These are phyloP conservation scores for Verticillium zaregamsianum DNA, from an alignment of 2,329 filamentous ascomycete species.

Conservation along the genomic window DNA sequence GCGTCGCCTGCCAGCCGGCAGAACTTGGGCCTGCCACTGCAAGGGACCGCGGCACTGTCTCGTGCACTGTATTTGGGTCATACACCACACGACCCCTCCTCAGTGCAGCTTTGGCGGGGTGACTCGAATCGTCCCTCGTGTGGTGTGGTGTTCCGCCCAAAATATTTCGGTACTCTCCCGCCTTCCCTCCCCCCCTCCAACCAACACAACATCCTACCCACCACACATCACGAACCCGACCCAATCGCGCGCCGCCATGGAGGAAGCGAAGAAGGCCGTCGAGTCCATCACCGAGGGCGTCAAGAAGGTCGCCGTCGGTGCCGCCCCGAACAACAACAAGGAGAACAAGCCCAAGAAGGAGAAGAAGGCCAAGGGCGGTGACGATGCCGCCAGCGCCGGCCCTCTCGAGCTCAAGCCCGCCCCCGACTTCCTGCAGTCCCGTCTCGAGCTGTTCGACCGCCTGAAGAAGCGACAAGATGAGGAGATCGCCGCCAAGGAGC, in stretches of 20 bases:
- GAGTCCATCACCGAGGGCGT: slow-evolving; percentile 33
- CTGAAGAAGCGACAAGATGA: slow-evolving; percentile 81
- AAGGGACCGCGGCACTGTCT: neutral
- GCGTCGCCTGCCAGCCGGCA: neutral
- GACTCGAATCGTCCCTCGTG: neutral
- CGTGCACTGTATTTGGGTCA: neutral
- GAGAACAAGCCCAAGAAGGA: slow-evolving; percentile 49
- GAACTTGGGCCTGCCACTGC: neutral
- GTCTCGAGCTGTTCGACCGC: slow-evolving; percentile 83
- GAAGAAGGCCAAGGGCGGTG: slow-evolving; percentile 35
- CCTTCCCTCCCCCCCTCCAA: neutral
- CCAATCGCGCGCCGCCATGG: slow-evolving; percentile 31
- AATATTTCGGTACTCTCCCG: slow-evolving; percentile 1
- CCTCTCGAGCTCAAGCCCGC: slow-evolving; percentile 47
- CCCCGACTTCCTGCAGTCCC: slow-evolving; percentile 76
- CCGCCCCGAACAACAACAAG: slow-evolving; percentile 42
- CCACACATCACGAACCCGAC: slow-evolving; percentile 1
- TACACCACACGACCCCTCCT: neutral
- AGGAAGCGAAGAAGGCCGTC: slow-evolving; percentile 42
- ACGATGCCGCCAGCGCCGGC: slow-evolving; percentile 30
- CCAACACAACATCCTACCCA: neutral
- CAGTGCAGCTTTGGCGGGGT: slow-evolving; percentile 11
- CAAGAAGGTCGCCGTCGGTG: slow-evolving; percentile 49
- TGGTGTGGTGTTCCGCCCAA: slow-evolving; percentile 7
- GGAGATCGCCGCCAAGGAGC: slow-evolving; percentile 66